A percentile compares a stretch with the other conserved stretches of the same genome.
phyloP scores from a whole-genome alignment of 305 asterid species.

The Caryopteris hybrid region DNA sequence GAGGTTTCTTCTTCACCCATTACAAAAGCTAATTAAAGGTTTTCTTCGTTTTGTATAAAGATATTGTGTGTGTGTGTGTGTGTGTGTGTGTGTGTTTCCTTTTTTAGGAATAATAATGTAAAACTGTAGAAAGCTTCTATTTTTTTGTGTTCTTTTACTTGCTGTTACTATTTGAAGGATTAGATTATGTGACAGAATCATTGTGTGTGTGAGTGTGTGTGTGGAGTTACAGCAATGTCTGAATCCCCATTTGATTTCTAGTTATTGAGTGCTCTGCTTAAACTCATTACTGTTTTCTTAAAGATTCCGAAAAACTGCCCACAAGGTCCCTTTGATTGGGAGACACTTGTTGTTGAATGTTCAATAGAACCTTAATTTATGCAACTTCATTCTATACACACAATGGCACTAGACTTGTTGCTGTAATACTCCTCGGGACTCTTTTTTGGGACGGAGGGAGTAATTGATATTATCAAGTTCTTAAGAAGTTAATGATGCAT shows the following conservation, averaged over 20 bases:
- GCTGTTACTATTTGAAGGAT: background rate
- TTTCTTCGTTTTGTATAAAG: too few species aligned
- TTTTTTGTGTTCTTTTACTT: background rate
- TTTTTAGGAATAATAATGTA: background rate
- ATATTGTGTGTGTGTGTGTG: too few species aligned
- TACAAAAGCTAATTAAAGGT: too few species aligned
- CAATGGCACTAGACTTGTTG: too few species aligned
- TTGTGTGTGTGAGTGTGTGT: too few species aligned
- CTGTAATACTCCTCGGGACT: too few species aligned
- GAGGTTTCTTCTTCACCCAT: too few species aligned
- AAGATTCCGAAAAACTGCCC: background rate
- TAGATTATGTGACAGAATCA: background rate
- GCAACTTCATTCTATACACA: too few species aligned
- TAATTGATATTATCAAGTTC: background rate
- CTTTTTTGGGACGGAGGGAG: too few species aligned
- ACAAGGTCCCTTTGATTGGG: too few species aligned
- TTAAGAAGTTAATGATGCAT: background rate
- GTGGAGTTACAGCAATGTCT: background rate
- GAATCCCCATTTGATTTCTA: background rate
- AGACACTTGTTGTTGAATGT: too few species aligned
- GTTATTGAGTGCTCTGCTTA: background rate
- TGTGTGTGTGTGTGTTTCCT: background rate
- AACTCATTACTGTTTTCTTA: background rate
- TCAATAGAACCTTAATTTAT: too few species aligned
- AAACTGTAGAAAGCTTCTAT: background rate